Evolutionary conservation across 164 flowering plant species (phyloP), one percentile per base, ranked within the genome.

Genomic region (Chimonanthus salicifolius): DNA sequence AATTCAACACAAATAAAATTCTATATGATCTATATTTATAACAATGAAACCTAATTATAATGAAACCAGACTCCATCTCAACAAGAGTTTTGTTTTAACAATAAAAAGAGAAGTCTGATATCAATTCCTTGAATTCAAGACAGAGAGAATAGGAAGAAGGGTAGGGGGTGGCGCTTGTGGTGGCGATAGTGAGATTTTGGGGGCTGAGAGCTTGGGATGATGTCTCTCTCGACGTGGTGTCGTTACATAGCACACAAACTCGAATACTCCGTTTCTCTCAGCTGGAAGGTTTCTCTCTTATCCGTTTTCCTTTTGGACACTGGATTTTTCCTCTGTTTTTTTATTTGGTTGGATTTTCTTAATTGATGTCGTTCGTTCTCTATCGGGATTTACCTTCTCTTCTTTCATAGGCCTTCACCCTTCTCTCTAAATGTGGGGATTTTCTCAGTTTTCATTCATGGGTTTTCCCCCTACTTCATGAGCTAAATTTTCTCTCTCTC

Each of bases 221-320:
- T 80, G 77, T 74, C 80, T 64, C 47, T 80, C 33, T 78, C 88
- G 75, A 88, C 88, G 16, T 92, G 90, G 97, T 64, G 64, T 50
- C 92, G 94, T 3, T 90, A 92, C 87, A 47, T 86, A 7, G 85
- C 75, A 7, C 79, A 80, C 85, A 92, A 89, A 80, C 47, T 90
- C 77, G 90, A 88, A 46, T 90, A 88, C 83, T 90, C 94, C 49
- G 71, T 85, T 67, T 58, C 89, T 80, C 79, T 86, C 74, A 83
- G 87, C 77, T 82, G 79, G 82, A 87, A 83, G 86, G 86, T 82
- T 62, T 7, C 58, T 69, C 33, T 11, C 43, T 47, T 49, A 1
- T 44, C 46, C 9, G 4, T 65, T 43, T 21, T 7, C 43, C 18
- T 21, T 7, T 21, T 9, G 7, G 4, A 2, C 66, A 8, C 6